Evolutionary conservation across 2,329 filamentous ascomycete species (phyloP).

Genomic region (Aspergillus novofumigatus): DNA sequence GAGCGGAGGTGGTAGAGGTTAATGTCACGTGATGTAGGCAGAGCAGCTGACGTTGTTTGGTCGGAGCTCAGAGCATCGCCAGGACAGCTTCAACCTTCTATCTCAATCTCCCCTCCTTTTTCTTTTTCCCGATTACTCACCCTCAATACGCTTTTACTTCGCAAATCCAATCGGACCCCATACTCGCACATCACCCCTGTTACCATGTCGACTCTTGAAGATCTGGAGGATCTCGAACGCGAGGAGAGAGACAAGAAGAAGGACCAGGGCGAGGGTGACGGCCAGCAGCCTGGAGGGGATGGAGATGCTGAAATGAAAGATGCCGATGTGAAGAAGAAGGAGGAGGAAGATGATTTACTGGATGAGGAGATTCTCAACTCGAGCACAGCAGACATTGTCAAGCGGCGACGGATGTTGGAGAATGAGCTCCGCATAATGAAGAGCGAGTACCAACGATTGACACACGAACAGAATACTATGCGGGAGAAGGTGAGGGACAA

Average conservation of each 20-base stretch:
- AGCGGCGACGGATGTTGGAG: conserved; percentile 84
- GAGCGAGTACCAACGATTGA: conserved; percentile 90
- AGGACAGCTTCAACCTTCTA: conserved; percentile 14
- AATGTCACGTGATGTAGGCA: conserved; percentile 26
- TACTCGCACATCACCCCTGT: background rate
- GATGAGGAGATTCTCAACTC: conserved; percentile 91
- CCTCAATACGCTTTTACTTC: background rate
- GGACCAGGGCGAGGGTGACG: conserved; percentile 56
- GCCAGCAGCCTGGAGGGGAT: conserved; percentile 55
- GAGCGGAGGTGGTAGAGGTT: conserved; percentile 2
- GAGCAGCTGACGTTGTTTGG: conserved; percentile 34
- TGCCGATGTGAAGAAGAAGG: conserved; percentile 58
- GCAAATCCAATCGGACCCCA: background rate
- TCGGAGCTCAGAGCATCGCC: conserved; percentile 26
- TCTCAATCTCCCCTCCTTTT: background rate
- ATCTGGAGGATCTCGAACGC: conserved; percentile 84
- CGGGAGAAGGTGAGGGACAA: conserved; percentile 99
- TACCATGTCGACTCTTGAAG: conserved; percentile 82
- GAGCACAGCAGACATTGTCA: conserved; percentile 91
- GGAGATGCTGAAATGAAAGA: conserved; percentile 92
- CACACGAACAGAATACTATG: conserved; percentile 95
- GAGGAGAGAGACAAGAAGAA: conserved; percentile 70
- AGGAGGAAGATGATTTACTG: conserved; percentile 73
- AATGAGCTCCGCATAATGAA: conserved; percentile 99
- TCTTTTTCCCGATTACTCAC: background rate